phyloP scores from a whole-genome alignment of 1,284 basidiomycete species.

The Ceratobasidium sp. region DNA sequence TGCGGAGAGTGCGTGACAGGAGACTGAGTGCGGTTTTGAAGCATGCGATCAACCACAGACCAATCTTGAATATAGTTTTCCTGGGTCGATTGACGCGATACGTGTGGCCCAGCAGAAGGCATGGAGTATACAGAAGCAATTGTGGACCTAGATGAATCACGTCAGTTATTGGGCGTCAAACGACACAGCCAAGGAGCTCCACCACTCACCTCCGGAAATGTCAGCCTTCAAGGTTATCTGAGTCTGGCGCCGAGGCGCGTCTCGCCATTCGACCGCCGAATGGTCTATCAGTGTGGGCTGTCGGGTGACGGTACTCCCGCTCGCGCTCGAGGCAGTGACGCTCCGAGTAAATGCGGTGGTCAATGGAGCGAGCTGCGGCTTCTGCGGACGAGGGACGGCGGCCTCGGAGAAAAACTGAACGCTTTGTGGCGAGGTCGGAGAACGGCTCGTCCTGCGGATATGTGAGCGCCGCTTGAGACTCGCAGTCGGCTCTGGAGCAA shows the following conservation, averaged over 20 bases:
- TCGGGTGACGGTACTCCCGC: background rate
- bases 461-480: slow-evolving; percentile 31
- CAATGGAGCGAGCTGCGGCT: background rate
- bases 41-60: slow-evolving; percentile 11
- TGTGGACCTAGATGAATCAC: slow-evolving; percentile 8
- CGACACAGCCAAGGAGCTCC: background rate
- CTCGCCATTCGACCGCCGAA: slow-evolving; percentile 4
- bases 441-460: slow-evolving; percentile 26
- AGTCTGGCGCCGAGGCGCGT: slow-evolving; percentile 21
- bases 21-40: background rate
- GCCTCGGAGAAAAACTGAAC: background rate
- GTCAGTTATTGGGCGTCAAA: slow-evolving; percentile 1
- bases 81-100: slow-evolving; percentile 18
- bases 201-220: slow-evolving; percentile 17
- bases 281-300: slow-evolving; percentile 20
- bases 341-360: slow-evolving; percentile 22
- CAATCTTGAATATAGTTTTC: slow-evolving; percentile 28
- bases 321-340: slow-evolving; percentile 2
- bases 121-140: slow-evolving; percentile 34
- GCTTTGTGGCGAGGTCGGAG: slow-evolving; percentile 6
- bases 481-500: slow-evolving; percentile 3
- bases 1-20: background rate
- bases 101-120: slow-evolving; percentile 11
- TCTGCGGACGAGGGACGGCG: background rate
- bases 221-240: slow-evolving; percentile 15